These are phyloP conservation scores for Mortierella polycephala DNA, from an alignment of 371 early-diverging fungal species.

Conservation along the genomic window DNA sequence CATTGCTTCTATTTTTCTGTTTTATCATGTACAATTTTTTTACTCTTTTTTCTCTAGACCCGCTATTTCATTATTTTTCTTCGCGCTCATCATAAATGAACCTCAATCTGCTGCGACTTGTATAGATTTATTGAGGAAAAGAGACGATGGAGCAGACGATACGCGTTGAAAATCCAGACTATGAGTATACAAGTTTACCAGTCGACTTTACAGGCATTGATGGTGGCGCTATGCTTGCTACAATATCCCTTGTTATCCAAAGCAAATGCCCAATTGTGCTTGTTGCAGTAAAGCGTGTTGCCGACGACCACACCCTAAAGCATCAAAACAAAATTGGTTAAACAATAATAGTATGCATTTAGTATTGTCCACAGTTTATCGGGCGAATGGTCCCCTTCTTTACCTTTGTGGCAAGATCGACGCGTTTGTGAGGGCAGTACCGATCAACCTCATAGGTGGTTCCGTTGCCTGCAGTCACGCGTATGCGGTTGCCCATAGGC, in stretches of 20 bases:
- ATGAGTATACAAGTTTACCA: constrained; percentile 55
- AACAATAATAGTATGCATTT: background rate
- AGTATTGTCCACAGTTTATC: background rate
- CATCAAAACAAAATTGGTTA: background rate
- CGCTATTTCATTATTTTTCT: no score
- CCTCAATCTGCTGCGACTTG: no score
- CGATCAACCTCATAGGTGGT: constrained; percentile 73
- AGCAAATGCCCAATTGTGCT: constrained; percentile 74
- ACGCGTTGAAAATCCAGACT: background rate
- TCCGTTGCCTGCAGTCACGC: constrained; percentile 63
- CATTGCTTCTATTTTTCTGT: no score
- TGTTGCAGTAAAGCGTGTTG: constrained; percentile 66
- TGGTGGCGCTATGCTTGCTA: constrained; percentile 58
- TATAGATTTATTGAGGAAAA: no score
- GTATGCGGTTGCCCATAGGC: constrained; percentile 63
- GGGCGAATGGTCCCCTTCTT: background rate
- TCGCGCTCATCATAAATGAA: no score
- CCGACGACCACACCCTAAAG: constrained; percentile 71
- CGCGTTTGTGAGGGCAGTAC: constrained; percentile 75
- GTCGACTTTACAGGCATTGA: constrained; percentile 73
- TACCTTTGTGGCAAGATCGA: constrained; percentile 69
- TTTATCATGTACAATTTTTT: no score
- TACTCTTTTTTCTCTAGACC: no score
- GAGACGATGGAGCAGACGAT: no score
- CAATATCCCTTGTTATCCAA: constrained; percentile 61